Conservation (phyloP, 179 eudicot genomes). For the Silene coronaria region DNA sequence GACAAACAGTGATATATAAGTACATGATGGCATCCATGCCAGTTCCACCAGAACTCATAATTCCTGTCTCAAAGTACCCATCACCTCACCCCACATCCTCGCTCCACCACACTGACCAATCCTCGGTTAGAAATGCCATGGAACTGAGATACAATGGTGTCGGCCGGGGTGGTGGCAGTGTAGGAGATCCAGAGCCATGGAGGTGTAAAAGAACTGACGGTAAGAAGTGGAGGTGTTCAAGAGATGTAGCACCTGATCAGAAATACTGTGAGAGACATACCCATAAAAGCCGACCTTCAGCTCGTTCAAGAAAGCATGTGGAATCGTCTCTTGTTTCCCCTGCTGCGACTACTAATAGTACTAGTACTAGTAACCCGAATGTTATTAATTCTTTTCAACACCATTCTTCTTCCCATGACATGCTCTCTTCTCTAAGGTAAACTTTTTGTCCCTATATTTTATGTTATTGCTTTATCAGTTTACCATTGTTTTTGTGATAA, state of each 20-base stretch:
- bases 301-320: slow-evolving; percentile 92
- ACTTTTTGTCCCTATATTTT: neutral
- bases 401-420: slow-evolving; percentile 18
- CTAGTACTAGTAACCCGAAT: slow-evolving; percentile 13
- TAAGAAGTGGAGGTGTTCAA: slow-evolving; percentile 65
- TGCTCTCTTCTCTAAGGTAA: slow-evolving; percentile 26
- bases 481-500: neutral
- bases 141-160: slow-evolving; percentile 15
- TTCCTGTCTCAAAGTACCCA: slow-evolving; percentile 29
- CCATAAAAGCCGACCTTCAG: slow-evolving; percentile 44
- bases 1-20: slow-evolving; percentile 54
- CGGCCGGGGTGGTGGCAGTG: neutral
- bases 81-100: neutral
- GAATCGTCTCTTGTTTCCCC: slow-evolving; percentile 27
- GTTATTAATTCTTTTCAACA: slow-evolving; percentile 11
- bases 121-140: slow-evolving; percentile 1
- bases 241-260: slow-evolving; percentile 59
- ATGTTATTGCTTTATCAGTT: neutral
- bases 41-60: slow-evolving; percentile 54
- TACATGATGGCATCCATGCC: slow-evolving; percentile 59
- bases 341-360: slow-evolving; percentile 2
- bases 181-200: slow-evolving; percentile 56
- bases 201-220: slow-evolving; percentile 71
- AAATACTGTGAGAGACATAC: slow-evolving; percentile 70
- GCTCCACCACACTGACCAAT: neutral